A percentile compares a stretch with the other conserved stretches of the same genome.
These are phyloP conservation scores for Phytophthora pisi DNA, from an alignment of 352 stramenopile species.

Conservation along the genomic window DNA sequence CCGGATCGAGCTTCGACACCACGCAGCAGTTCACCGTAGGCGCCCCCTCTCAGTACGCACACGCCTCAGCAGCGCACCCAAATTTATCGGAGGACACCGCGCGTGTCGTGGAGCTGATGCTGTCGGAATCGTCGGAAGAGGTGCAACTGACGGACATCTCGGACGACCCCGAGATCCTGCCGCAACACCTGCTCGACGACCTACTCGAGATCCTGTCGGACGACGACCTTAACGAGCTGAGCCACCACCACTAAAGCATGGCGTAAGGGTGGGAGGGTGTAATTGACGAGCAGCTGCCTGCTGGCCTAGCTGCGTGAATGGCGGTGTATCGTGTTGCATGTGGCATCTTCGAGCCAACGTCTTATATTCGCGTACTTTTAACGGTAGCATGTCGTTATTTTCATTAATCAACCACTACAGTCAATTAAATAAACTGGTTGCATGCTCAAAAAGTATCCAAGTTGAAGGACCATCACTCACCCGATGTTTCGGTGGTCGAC, in stretches of 20 bases:
- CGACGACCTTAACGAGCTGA: constrained; percentile 28
- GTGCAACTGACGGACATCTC: constrained; percentile 22
- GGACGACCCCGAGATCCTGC: constrained; percentile 24
- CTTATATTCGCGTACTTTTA: constrained; percentile 1
- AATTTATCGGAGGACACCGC: constrained; percentile 13
- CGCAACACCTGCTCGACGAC: constrained; percentile 30
- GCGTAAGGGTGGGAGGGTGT: not conserved
- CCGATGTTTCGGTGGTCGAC: not conserved
- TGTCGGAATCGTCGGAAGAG: constrained; percentile 24
- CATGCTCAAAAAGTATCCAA: not conserved
- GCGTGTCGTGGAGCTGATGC: constrained; percentile 26
- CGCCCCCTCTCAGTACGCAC: not conserved
- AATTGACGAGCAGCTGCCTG: not conserved
- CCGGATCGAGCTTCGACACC: not conserved
- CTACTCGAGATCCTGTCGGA: constrained; percentile 32
- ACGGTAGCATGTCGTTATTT: not conserved
- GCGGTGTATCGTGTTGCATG: constrained; percentile 3
- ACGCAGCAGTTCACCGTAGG: not conserved
- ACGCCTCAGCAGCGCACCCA: not conserved
- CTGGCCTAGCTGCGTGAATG: constrained; percentile 1
- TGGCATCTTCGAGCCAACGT: constrained; percentile 6
- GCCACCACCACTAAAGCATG: constrained; percentile 7
- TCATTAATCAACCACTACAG: not conserved
- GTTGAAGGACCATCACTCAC: constrained; percentile 23
- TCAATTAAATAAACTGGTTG: constrained; percentile 10